phyloP scores from a whole-genome alignment of 108 stramenopile species.

The Seminavis robusta region DNA sequence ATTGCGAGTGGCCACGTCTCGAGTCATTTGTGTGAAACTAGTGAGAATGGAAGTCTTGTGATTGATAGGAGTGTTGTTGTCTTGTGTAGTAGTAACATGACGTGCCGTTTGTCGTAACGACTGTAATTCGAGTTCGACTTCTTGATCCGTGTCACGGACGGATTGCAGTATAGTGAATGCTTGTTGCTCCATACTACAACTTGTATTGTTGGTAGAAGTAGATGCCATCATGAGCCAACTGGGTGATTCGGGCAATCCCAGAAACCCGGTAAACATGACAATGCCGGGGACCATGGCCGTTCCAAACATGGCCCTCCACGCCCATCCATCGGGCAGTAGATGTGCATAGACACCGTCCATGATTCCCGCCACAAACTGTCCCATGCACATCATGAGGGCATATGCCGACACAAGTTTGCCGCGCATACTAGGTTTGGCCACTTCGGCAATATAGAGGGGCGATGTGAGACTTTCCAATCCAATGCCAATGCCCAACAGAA shows the following conservation, averaged over 20 bases:
- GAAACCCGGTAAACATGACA: conserved; percentile 8
- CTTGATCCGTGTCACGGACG: no score
- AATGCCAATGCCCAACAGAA: conserved; percentile 41
- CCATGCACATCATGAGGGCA: conserved; percentile 57
- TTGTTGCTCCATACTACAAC: no score
- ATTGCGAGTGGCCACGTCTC: conserved; percentile 35
- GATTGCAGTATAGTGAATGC: no score
- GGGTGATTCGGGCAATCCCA: conserved; percentile 9
- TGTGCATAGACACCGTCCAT: conserved; percentile 1
- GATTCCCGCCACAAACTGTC: conserved; percentile 38
- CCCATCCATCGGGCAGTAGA: not conserved
- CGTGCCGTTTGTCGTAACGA: no score
- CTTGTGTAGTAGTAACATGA: no score
- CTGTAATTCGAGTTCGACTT: no score
- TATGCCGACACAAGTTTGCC: conserved; percentile 68
- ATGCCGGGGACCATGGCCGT: conserved; percentile 9
- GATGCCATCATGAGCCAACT: conserved; percentile 11
- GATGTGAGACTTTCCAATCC: conserved; percentile 33
- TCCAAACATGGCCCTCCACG: conserved; percentile 22
- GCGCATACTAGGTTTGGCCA: conserved; percentile 31
- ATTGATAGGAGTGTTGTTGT: no score
- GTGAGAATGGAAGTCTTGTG: no score
- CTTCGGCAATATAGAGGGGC: conserved; percentile 60
- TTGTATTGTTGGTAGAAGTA: no score
- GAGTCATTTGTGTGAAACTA: no score